A percentile compares a stretch with the other conserved stretches of the same genome.
phyloP scores from a whole-genome alignment of 805 yeast genomes.

The Saccharomycopsis olivae region DNA sequence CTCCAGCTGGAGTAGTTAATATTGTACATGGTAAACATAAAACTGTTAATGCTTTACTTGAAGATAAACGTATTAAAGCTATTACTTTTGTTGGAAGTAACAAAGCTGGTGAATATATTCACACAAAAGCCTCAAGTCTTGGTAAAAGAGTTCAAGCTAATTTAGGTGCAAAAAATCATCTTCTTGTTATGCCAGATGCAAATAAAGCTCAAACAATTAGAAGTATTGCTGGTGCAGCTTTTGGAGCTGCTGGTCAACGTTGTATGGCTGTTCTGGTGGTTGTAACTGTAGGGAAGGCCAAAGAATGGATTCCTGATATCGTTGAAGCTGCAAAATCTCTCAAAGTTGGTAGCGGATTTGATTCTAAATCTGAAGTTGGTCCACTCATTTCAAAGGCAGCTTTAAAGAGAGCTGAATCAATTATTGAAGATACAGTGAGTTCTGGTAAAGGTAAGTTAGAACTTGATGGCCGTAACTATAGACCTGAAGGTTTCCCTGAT shows the following conservation, averaged over 20 bases:
- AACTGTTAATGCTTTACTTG: constrained; percentile 59
- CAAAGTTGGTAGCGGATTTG: constrained; percentile 58
- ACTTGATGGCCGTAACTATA: constrained; percentile 52
- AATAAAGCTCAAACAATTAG: constrained; percentile 51
- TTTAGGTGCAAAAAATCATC: constrained; percentile 72
- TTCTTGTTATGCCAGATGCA: constrained; percentile 65
- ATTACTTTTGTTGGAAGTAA: constrained; percentile 74
- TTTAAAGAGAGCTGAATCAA: constrained; percentile 40
- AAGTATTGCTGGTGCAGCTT: constrained; percentile 64
- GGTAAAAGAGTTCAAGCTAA: constrained; percentile 74
- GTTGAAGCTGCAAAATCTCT: constrained; percentile 46
- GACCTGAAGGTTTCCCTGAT: constrained; percentile 32
- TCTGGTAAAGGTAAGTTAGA: constrained; percentile 46
- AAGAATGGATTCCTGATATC: constrained; percentile 51
- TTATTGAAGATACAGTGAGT: constrained; percentile 42
- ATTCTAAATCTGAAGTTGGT: constrained; percentile 51
- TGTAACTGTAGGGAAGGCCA: constrained; percentile 55
- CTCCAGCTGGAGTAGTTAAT: constrained; percentile 63
- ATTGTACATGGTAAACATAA: constrained; percentile 65
- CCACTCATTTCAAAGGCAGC: constrained; percentile 60
- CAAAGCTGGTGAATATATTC: constrained; percentile 66
- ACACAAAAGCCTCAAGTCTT: constrained; percentile 50
- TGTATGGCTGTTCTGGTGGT: constrained; percentile 72
- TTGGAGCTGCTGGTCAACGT: constrained; percentile 80
- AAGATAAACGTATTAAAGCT: constrained; percentile 67